phyloP scores from a whole-genome alignment of 2,329 filamentous ascomycete genomes.

The Penicillium sp. region DNA sequence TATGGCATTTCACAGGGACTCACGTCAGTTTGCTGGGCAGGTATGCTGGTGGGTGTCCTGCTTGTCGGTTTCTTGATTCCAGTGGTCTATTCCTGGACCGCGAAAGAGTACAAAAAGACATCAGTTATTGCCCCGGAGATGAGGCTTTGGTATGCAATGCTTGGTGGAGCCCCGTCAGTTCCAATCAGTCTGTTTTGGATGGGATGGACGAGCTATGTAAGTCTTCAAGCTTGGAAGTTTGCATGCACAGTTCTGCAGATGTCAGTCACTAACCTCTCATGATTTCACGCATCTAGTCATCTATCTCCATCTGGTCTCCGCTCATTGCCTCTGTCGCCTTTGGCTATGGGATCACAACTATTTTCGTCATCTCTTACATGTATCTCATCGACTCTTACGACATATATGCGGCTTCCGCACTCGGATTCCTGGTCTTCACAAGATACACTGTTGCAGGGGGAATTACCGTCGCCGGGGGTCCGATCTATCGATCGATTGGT shows the following conservation, averaged over 20 bases:
- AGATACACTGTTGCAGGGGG: conserved; percentile 43
- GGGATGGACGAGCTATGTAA: conserved; percentile 50
- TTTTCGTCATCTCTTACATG: conserved; percentile 54
- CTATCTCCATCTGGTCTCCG: conserved; percentile 54
- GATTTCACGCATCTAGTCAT: conserved; percentile 7
- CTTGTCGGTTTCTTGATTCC: conserved; percentile 44
- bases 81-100: conserved; percentile 48
- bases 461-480: conserved; percentile 30
- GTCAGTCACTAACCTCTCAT: not conserved
- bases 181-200: conserved; percentile 60
- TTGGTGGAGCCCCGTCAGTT: conserved; percentile 50
- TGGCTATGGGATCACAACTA: conserved; percentile 50
- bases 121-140: conserved; percentile 48
- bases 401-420: conserved; percentile 50
- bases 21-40: conserved; percentile 50
- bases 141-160: conserved; percentile 55
- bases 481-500: conserved; percentile 42
- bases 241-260: not conserved
- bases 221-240: not conserved
- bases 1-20: conserved; percentile 51
- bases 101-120: conserved; percentile 40
- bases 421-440: conserved; percentile 44
- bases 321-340: conserved; percentile 53
- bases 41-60: conserved; percentile 45
- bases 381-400: conserved; percentile 61